Percentiles rank a stretch among this genome's conserved stretches.
These are phyloP conservation scores for Phytophthora fragariae DNA, from an alignment of 352 stramenopile species.

Conservation along the genomic window DNA sequence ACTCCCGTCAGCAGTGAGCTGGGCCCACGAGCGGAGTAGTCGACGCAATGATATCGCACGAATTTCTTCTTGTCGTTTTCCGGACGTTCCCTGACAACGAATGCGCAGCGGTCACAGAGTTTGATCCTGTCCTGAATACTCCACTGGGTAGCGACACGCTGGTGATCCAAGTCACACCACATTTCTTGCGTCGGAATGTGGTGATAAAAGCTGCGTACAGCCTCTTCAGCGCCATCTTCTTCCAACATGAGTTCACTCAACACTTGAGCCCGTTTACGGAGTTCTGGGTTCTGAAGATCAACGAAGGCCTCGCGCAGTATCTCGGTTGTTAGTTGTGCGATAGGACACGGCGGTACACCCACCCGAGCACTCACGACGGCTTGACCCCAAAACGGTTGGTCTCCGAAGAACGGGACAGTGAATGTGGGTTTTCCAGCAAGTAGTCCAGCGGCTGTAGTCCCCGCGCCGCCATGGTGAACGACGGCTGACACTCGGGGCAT, in stretches of 20 bases:
- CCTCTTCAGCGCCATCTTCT: slow-evolving; percentile 87
- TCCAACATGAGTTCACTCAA: slow-evolving; percentile 62
- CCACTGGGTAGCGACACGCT: slow-evolving; percentile 45
- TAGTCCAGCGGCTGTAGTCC: slow-evolving; percentile 63
- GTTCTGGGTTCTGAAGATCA: slow-evolving; percentile 50
- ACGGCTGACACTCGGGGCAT: slow-evolving; percentile 28
- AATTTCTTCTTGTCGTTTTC: slow-evolving; percentile 44
- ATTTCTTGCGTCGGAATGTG: slow-evolving; percentile 87
- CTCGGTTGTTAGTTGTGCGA: slow-evolving; percentile 66
- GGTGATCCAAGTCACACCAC: slow-evolving; percentile 59
- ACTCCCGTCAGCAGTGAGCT: slow-evolving; percentile 50
- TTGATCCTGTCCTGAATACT: slow-evolving; percentile 44
- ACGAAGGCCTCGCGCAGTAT: slow-evolving; percentile 79
- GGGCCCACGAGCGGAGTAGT: slow-evolving; percentile 56
- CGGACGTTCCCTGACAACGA: slow-evolving; percentile 32
- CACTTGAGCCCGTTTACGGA: slow-evolving; percentile 51
- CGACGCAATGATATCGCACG: slow-evolving; percentile 46
- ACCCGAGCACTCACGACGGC: slow-evolving; percentile 76
- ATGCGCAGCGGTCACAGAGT: slow-evolving; percentile 50
- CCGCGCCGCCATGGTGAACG: slow-evolving; percentile 26
- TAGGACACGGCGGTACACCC: slow-evolving; percentile 80
- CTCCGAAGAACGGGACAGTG: slow-evolving; percentile 95
- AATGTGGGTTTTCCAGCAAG: slow-evolving; percentile 90
- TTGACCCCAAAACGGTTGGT: slow-evolving; percentile 93
- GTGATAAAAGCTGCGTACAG: slow-evolving; percentile 88